Percentiles rank a stretch among this genome's conserved stretches.
phyloP scores from a whole-genome alignment of 805 yeast genomes.

The Wickerhamiella allomyrinae region DNA sequence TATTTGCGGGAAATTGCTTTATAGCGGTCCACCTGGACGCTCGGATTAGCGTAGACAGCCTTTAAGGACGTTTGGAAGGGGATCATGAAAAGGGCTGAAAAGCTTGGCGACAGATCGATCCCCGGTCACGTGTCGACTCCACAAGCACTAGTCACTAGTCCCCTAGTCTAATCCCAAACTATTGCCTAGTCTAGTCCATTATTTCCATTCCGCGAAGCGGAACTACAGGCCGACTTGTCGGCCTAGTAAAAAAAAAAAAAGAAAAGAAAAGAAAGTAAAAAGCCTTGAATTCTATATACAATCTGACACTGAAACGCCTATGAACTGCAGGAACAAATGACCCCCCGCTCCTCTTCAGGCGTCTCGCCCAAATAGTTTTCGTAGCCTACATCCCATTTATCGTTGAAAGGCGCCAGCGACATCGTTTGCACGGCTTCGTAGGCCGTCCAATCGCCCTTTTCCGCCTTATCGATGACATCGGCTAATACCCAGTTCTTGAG shows the following conservation, averaged over 20 bases:
- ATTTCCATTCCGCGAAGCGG: no score
- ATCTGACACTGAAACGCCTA: no score
- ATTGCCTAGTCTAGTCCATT: no score
- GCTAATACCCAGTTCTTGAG: constrained; percentile 80
- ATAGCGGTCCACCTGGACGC: constrained; percentile 13
- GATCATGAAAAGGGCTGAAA: not conserved
- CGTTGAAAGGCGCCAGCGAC: constrained; percentile 64
- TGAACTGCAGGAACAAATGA: constrained; percentile 54
- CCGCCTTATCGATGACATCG: constrained; percentile 55
- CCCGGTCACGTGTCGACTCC: not conserved
- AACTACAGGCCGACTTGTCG: no score
- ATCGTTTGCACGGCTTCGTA: constrained; percentile 52
- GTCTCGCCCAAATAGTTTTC: constrained; percentile 43
- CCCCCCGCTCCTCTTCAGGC: constrained; percentile 42
- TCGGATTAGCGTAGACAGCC: constrained; percentile 12
- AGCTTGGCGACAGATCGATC: no score
- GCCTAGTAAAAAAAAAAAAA: no score
- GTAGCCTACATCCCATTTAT: constrained; percentile 37
- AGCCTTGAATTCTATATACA: no score
- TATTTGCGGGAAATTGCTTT: constrained; percentile 6
- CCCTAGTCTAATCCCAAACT: no score
- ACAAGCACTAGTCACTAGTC: no score
- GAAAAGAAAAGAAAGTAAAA: no score
- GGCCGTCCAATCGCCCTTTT: constrained; percentile 34
- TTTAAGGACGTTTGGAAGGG: not conserved